These are phyloP conservation scores for Candida glucosophila DNA, from an alignment of 1,139 yeast species.

Conservation along the genomic window DNA sequence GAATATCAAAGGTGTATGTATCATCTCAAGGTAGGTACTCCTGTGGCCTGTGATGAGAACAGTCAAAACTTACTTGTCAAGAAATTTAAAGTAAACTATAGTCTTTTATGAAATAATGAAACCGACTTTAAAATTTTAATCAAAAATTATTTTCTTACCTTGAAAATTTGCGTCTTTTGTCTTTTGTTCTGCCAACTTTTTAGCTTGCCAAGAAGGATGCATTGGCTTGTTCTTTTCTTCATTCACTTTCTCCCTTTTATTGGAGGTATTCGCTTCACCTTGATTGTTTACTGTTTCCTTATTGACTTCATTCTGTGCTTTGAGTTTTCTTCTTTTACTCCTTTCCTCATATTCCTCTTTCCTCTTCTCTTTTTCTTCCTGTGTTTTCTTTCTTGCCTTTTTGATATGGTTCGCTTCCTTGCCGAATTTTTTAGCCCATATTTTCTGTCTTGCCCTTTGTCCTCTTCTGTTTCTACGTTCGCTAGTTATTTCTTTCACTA, in stretches of 20 bases:
- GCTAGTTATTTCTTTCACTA: constrained; percentile 41
- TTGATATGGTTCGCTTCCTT: constrained; percentile 73
- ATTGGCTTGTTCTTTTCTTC: too few species aligned
- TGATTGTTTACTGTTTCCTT: constrained; percentile 13
- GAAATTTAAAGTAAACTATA: constrained; percentile 20
- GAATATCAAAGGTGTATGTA: constrained; percentile 92
- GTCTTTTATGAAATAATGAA: constrained; percentile 5
- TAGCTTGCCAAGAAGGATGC: constrained; percentile 98
- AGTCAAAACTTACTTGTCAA: constrained; percentile 21
- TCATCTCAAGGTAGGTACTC: constrained; percentile 51
- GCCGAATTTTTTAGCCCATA: constrained; percentile 92
- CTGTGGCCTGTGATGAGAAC: constrained; percentile 54
- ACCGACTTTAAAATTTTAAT: constrained; percentile 11
- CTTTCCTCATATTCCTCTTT: constrained; percentile 68
- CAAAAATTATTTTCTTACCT: constrained; percentile 81
- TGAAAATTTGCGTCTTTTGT: constrained; percentile 56
- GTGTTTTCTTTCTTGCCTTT: constrained; percentile 46
- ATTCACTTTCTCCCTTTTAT: constrained; percentile 1
- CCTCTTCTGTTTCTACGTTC: constrained; percentile 86
- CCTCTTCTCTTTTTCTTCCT: constrained; percentile 48
- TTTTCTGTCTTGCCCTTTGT: constrained; percentile 92
- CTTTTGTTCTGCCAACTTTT: constrained; percentile 60
- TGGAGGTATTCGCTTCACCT: constrained; percentile 2
- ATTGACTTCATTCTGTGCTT: constrained; percentile 16
- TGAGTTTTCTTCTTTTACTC: constrained; percentile 53